Base-by-base conservation (phyloP, 2,329 filamentous ascomycete genomes). In the Sphaceloma murrayae region DNA sequence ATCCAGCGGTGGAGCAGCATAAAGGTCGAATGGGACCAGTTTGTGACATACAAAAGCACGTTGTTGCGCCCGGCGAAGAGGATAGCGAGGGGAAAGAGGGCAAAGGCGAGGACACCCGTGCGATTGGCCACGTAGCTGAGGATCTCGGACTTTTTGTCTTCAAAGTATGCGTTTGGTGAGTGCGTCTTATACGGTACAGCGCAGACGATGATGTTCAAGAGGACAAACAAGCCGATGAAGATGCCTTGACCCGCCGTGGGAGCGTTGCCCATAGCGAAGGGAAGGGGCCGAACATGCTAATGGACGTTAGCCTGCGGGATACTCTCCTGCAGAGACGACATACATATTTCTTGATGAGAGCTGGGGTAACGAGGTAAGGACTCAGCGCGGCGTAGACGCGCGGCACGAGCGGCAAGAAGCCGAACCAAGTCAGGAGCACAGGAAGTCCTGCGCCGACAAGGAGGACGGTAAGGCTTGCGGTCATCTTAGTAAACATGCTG, bases 1-100 rank as follows among this genome's bases (percentile, higher is more conserved):
- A 70, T 55, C 68, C 68, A 73, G 8, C 69, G 61, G 48, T 75
- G 71, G 0, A 73, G 56, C 0, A 73, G 53, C 2, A 73, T 48
- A 43, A 62, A 73, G 0, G 72, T 74, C 0, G 63, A 62, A 48
- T 70, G 65, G 0, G 60, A 65, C 69, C 70, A 74, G 50, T 68
- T 62, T 2, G 71, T 72, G 1, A 71, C 30, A 56, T 63, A 67
- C 0, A 73, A 59, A 0, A 72, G 59, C 2, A 73, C 16, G 43
- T 68, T 73, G 50, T 74, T 73, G 1, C 71, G 57, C 0, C 63
- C 58, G 0, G 65, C 59, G 43, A 67, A 72, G 2, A 74, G 59
- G 9, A 73, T 53, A 0, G 67, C 39, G 0, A 73, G 50, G 0
- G 68, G 63, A 0, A 68, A 38, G 6, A 67, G 62, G 4, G 62